Conservation (phyloP, 73 alveolate species). For the Paramecium caudatum region DNA sequence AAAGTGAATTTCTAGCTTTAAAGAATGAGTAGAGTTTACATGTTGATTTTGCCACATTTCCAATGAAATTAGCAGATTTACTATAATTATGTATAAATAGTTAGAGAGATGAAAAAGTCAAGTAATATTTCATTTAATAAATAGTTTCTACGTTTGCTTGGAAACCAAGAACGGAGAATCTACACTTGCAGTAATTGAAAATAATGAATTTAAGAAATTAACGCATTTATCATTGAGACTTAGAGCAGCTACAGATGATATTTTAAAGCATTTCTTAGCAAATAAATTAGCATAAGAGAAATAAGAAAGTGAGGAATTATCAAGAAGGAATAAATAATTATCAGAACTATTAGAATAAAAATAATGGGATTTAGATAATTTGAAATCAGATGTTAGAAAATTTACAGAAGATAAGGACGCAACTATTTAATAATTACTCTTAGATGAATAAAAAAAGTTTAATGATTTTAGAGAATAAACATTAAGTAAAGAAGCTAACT, state of each 20-base stretch:
- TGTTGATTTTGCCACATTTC: constrained; percentile 76
- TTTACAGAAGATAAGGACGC: constrained; percentile 46
- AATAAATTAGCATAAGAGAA: constrained; percentile 24
- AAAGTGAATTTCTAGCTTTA: constrained; percentile 65
- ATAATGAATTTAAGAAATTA: constrained; percentile 73
- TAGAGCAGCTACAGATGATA: constrained; percentile 77
- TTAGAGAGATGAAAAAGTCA: constrained; percentile 68
- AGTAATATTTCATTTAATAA: not conserved
- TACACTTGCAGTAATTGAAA: constrained; percentile 60
- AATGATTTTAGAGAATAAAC: constrained; percentile 72
- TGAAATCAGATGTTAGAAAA: constrained; percentile 47
- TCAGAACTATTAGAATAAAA: constrained; percentile 49
- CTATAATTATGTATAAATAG: constrained; percentile 67
- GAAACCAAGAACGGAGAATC: constrained; percentile 73
- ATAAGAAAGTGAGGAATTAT: constrained; percentile 62
- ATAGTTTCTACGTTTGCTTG: constrained; percentile 63
- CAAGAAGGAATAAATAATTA: constrained; percentile 40
- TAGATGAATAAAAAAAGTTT: constrained; percentile 64
- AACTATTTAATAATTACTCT: not conserved
- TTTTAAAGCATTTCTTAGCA: constrained; percentile 63
- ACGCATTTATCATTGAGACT: constrained; percentile 71
- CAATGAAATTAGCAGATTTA: constrained; percentile 70
- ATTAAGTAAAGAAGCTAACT: constrained; percentile 57
- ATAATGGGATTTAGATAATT: constrained; percentile 32
- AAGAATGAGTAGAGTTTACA: constrained; percentile 72